Base-by-base conservation (phyloP, 2,329 filamentous ascomycete genomes). In the Alternaria sp. region DNA sequence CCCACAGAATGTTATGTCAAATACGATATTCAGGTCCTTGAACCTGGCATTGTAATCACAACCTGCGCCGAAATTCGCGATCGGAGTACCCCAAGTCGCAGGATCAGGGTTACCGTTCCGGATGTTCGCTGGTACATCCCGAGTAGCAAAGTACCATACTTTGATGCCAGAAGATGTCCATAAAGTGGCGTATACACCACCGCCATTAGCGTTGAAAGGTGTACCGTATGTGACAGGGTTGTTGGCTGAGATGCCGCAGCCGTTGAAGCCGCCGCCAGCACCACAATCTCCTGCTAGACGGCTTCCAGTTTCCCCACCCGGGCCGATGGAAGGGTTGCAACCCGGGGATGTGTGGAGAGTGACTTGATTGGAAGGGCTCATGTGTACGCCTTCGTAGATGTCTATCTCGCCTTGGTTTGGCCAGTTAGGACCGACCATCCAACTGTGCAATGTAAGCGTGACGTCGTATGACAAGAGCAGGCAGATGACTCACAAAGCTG, bases 1-100 rank as follows among this genome's bases (percentile, higher is more conserved):
- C 34, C 85, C 85, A 62, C 85, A 86, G 73, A 86, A 86, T 1
- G 83, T 84, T 2, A 80, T 83, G 64, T 86, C 82, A 57, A 86
- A 81, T 22, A 80, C 75, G 41, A 81, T 74, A 18, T 73, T 77
- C 69, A 79, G 64, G 54, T 79, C 70, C 25, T 61, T 68, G 41
- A 81, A 80, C 58, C 72, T 75, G 11, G 66, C 63, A 54, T 74
- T 72, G 41, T 78, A 79, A 41, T 79, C 63, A 59, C 79, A 81
- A 5, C 75, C 77, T 11, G 45, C 59, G 12, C 68, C 72, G 45
- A 74, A 78, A 53, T 79, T 78, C 25, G 78, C 79, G 48, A 72
- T 65, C 2, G 82, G 81, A 7, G 69, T 68, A 25, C 81, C 79
- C 83, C 83, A 84, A 7, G 60, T 63, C 10, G 64, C 68, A 1